These are phyloP conservation scores for Fragosphaeria purpurea DNA, from an alignment of 2,329 filamentous ascomycete genomes.

Conservation along the genomic window DNA sequence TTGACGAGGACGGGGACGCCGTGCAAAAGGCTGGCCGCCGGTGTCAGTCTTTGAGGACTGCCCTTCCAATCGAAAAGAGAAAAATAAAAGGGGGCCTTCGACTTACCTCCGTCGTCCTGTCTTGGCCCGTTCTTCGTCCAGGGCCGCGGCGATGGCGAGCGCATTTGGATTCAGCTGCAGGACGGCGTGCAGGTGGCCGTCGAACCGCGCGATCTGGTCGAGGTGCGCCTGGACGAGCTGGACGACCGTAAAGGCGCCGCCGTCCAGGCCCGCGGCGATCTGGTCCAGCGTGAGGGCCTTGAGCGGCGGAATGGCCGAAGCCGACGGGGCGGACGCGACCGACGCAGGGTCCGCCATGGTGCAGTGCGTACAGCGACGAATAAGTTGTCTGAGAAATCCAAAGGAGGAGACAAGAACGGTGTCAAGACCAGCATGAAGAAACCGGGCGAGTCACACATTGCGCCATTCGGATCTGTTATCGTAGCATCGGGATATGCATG, in stretches of 20 bases:
- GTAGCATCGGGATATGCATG: too few species aligned
- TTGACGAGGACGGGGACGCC: conserved; percentile 28
- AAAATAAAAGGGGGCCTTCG: too few species aligned
- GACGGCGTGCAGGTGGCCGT: conserved; percentile 22
- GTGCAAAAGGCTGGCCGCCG: not conserved
- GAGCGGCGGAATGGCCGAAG: conserved; percentile 19
- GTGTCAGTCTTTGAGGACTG: too few species aligned
- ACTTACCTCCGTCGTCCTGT: conserved; percentile 11
- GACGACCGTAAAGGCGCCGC: conserved; percentile 24
- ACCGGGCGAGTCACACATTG: too few species aligned
- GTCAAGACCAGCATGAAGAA: too few species aligned
- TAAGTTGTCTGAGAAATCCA: too few species aligned
- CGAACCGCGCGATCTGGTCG: conserved; percentile 24
- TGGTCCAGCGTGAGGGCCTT: conserved; percentile 24
- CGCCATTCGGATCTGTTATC: too few species aligned
- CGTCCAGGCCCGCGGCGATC: conserved; percentile 21
- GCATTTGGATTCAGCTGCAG: conserved; percentile 29
- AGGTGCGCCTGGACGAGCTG: conserved; percentile 24
- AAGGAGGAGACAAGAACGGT: too few species aligned
- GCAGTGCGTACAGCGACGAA: too few species aligned
- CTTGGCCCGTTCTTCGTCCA: conserved; percentile 22
- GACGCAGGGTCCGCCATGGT: too few species aligned
- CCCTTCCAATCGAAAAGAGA: too few species aligned
- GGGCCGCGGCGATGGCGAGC: conserved; percentile 23
- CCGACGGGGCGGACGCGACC: too few species aligned